Evolutionary conservation across 495 filamentous ascomycete genomes (phyloP).

Genomic region (Rostrohypoxylon terebratum): DNA sequence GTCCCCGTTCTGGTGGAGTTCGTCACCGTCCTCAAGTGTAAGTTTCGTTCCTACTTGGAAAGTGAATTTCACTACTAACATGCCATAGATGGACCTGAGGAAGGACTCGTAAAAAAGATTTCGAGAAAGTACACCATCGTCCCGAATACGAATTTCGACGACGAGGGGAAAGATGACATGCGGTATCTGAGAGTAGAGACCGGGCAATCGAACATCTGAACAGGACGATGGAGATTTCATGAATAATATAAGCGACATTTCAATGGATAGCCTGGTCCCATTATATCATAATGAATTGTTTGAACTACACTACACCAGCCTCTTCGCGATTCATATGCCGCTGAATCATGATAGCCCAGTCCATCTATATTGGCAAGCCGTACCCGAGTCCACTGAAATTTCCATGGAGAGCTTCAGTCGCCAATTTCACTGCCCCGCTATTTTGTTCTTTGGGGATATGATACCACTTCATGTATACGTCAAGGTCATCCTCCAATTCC

Average conservation of each 20-base stretch:
- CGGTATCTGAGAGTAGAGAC: conserved; percentile 11
- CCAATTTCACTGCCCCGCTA: background rate
- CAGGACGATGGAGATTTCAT: background rate
- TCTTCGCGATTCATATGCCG: no score
- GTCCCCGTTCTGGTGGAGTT: conserved; percentile 27
- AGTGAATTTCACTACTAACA: background rate
- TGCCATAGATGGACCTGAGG: conserved; percentile 19
- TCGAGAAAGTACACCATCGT: conserved; percentile 21
- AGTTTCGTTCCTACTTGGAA: background rate
- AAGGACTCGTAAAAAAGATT: conserved; percentile 24
- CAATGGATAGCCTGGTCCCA: background rate
- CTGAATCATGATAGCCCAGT: background rate
- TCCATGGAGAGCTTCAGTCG: background rate
- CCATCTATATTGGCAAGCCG: background rate
- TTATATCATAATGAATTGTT: no score
- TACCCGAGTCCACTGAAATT: background rate
- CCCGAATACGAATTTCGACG: background rate
- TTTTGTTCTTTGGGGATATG: conserved; percentile 4
- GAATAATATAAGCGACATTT: background rate
- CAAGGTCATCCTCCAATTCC: background rate
- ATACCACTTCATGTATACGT: background rate
- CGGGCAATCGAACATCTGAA: background rate
- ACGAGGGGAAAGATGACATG: background rate
- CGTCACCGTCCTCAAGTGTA: conserved; percentile 17
- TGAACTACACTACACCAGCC: no score